These are phyloP conservation scores for Saccharomycopsis babjevae DNA, from an alignment of 805 yeast species.

Conservation along the genomic window DNA sequence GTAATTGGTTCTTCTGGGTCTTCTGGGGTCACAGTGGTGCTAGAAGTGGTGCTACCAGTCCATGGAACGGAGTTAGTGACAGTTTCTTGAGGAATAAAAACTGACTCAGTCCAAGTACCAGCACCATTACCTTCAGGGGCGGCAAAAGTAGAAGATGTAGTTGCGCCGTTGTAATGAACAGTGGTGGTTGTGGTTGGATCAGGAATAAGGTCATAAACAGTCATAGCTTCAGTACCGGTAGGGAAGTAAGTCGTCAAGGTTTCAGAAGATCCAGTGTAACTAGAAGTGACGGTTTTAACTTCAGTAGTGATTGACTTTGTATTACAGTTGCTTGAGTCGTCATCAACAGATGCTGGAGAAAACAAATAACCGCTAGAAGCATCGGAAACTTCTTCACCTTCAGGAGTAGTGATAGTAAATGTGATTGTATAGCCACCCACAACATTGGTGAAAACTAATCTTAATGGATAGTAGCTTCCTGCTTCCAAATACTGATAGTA, in stretches of 20 bases:
- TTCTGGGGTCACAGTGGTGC: background rate
- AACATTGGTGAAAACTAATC: conserved; percentile 22
- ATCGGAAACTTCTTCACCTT: background rate
- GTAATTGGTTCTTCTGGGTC: background rate
- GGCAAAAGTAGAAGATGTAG: no score
- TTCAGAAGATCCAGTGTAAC: conserved; percentile 7
- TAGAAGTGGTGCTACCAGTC: background rate
- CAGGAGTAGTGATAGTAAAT: conserved; percentile 10
- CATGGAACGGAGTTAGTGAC: background rate
- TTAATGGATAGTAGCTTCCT: conserved; percentile 25
- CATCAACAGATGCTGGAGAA: background rate
- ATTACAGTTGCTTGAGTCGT: background rate
- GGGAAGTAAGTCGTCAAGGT: background rate
- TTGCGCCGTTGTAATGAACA: no score
- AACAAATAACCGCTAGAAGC: background rate
- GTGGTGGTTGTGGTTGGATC: background rate
- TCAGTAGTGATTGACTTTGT: background rate
- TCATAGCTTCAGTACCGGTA: background rate
- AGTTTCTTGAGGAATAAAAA: background rate
- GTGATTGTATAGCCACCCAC: conserved; percentile 15
- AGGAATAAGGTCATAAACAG: background rate
- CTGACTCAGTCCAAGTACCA: background rate
- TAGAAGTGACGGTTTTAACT: background rate
- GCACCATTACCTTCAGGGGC: no score
- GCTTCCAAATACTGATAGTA: conserved; percentile 15